Conservation (phyloP, 768 basidiomycete genomes). For the Suillus spraguei region DNA sequence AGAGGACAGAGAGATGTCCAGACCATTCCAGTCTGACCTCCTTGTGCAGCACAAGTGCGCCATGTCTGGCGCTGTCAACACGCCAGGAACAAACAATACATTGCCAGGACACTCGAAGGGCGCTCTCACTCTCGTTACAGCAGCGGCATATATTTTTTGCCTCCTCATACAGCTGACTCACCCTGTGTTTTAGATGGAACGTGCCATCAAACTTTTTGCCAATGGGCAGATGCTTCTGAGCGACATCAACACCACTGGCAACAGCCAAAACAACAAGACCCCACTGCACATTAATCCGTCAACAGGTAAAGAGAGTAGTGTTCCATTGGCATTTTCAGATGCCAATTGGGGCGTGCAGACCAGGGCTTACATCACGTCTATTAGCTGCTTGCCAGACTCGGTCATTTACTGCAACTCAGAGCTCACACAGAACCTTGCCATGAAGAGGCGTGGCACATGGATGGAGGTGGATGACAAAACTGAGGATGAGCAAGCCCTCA, state of each 20-base stretch:
- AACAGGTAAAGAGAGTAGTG: too few relatives aligned
- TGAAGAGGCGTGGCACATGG: background rate
- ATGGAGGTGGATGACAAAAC: background rate
- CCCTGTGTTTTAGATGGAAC: background rate
- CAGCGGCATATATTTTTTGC: background rate
- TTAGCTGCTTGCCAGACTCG: too few relatives aligned
- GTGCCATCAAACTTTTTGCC: background rate
- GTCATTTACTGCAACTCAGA: background rate
- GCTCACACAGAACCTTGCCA: too few relatives aligned
- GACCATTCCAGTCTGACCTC: slow-evolving; percentile 2
- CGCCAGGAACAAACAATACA: background rate
- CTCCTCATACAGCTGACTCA: background rate
- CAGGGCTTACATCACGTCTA: too few relatives aligned
- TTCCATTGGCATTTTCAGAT: too few relatives aligned
- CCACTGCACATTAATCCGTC: background rate
- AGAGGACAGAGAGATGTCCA: background rate
- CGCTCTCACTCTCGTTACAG: background rate
- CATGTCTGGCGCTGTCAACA: too few relatives aligned
- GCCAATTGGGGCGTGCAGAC: too few relatives aligned
- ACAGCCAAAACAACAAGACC: background rate
- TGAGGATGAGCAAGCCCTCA: slow-evolving; percentile 1
- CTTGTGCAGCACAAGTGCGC: slow-evolving; percentile 2
- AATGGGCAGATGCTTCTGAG: background rate
- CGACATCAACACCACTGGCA: background rate
- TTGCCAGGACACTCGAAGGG: background rate